A percentile compares a stretch with the other conserved stretches of the same genome.
Conservation (phyloP, 805 yeast genomes). For the Yamadazyma endophytica region DNA sequence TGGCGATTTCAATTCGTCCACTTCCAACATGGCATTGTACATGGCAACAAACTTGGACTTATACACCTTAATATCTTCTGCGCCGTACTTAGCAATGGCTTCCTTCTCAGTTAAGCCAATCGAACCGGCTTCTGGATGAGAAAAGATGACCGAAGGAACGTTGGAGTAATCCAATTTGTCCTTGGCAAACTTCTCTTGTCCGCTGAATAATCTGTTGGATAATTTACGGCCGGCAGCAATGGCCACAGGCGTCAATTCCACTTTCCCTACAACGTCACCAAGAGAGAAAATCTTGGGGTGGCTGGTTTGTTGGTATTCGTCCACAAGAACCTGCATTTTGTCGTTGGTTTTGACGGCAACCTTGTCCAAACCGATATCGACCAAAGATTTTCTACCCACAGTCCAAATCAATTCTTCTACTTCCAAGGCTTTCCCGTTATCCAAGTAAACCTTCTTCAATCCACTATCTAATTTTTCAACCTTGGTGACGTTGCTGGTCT, state of each 20-base stretch:
- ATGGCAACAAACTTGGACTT: conserved; percentile 80
- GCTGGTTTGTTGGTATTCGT: conserved; percentile 83
- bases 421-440: conserved; percentile 33
- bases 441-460: conserved; percentile 32
- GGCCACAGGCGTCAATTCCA: conserved; percentile 96
- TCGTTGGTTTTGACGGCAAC: conserved; percentile 65
- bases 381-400: conserved; percentile 78
- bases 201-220: conserved; percentile 82
- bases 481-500: conserved; percentile 45
- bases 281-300: conserved; percentile 71
- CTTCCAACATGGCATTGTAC: conserved; percentile 81
- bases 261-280: conserved; percentile 92
- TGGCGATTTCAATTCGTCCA: conserved; percentile 69
- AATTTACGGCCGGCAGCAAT: conserved; percentile 96
- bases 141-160: conserved; percentile 93
- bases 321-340: conserved; percentile 65
- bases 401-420: conserved; percentile 93
- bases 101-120: conserved; percentile 80
- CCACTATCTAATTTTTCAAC: conserved; percentile 31
- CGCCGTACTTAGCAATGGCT: conserved; percentile 77
- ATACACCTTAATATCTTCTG: conserved; percentile 76
- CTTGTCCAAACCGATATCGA: conserved; percentile 71
- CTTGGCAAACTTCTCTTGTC: conserved; percentile 62
- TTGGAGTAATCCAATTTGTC: conserved; percentile 83
- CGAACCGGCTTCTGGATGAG: conserved; percentile 97